These are phyloP conservation scores for Batkoa obscura DNA, from an alignment of 371 early-diverging fungal species.

Conservation along the genomic window DNA sequence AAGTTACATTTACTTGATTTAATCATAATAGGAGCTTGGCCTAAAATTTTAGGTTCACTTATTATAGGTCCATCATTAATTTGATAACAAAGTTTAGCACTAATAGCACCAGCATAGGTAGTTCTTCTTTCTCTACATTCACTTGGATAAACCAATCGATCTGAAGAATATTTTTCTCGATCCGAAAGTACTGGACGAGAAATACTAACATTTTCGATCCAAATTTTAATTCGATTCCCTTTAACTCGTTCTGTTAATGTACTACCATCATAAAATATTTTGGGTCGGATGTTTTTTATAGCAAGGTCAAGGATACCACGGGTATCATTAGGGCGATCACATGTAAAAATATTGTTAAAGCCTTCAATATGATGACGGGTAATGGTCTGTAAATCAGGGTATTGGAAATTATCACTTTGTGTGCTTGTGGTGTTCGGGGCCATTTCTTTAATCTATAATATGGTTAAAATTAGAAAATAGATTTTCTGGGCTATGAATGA, in stretches of 20 bases:
- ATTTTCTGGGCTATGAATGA: too few relatives aligned
- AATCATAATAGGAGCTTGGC: constrained; percentile 89
- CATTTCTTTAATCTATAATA: too few relatives aligned
- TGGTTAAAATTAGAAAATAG: too few relatives aligned
- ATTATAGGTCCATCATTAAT: constrained; percentile 66
- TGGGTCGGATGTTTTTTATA: constrained; percentile 46
- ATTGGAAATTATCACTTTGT: constrained; percentile 25
- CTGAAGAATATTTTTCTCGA: constrained; percentile 10
- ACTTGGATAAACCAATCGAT: constrained; percentile 15
- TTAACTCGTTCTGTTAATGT: constrained; percentile 16
- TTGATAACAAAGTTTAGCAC: constrained; percentile 55
- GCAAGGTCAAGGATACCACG: constrained; percentile 57
- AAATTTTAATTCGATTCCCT: constrained; percentile 35
- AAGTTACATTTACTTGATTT: constrained; percentile 73
- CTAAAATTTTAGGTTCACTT: constrained; percentile 50
- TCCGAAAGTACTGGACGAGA: constrained; percentile 14
- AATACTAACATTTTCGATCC: constrained; percentile 20
- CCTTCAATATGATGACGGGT: constrained; percentile 77
- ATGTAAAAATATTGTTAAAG: constrained; percentile 61
- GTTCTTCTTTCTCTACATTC: constrained; percentile 72
- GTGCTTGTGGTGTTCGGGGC: too few relatives aligned
- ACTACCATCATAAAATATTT: constrained; percentile 49
- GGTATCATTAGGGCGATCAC: constrained; percentile 20
- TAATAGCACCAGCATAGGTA: constrained; percentile 72
- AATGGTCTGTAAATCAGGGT: constrained; percentile 47